Conservation (phyloP, 257 asterid species). For the Solanum ahanhuiri region DNA sequence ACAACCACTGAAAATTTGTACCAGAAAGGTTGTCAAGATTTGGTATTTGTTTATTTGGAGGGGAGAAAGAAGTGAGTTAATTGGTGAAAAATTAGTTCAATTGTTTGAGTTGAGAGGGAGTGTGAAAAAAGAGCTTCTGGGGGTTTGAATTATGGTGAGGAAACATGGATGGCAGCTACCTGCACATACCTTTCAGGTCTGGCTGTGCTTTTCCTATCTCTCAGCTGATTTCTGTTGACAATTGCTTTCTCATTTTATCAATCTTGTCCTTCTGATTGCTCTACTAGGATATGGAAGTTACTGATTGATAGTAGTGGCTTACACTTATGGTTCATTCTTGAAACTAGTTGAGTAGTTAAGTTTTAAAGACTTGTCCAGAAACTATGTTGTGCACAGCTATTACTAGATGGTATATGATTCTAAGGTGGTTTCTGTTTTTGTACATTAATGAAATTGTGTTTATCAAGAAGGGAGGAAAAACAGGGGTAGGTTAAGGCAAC, state of each 20-base stretch:
- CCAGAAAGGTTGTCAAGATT: neutral
- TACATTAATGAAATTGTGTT: neutral
- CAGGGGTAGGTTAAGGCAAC: neutral
- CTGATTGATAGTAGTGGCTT: neutral
- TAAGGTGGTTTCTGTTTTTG: neutral
- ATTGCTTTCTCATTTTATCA: neutral
- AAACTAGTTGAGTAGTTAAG: neutral
- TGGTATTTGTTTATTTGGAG: neutral
- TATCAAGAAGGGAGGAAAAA: neutral
- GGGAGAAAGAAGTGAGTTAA: neutral
- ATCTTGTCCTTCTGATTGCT: neutral
- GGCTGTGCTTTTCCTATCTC: neutral
- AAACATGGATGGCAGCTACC: slow-evolving; percentile 99
- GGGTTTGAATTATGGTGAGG: slow-evolving; percentile 63
- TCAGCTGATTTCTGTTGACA: neutral
- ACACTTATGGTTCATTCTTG: neutral
- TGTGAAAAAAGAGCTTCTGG: slow-evolving; percentile 1
- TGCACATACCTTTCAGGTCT: slow-evolving; percentile 94
- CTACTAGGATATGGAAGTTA: neutral
- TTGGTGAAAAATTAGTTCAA: neutral
- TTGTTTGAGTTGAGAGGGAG: slow-evolving; percentile 10
- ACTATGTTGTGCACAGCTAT: neutral
- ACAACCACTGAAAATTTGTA: neutral
- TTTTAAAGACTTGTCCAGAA: neutral
- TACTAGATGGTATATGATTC: neutral